Evolutionary conservation across 1,284 basidiomycete species (phyloP), one percentile per base, ranked within the genome.

Genomic region (Takashimella koratensis): DNA sequence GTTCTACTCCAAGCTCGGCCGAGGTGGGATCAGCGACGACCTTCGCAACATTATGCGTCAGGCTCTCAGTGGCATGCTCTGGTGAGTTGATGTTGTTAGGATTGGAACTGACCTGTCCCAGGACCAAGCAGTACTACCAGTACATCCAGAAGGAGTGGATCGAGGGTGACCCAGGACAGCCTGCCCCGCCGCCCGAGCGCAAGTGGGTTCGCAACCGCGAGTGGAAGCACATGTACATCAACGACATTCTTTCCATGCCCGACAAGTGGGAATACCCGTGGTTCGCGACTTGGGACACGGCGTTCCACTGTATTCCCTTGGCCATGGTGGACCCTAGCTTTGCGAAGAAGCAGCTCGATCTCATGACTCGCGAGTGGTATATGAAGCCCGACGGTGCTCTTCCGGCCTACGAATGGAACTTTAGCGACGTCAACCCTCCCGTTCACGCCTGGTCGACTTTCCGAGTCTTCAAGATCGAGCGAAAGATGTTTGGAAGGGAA

Each of bases 201-300:
- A 93, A 94, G 76, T 80, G 80, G 64, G 80, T 95, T 54, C 81
- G 93, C 58, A 98, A 98, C 76, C 81, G 80, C 86, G 88, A 92
- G 65, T 97, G 93, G 93, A 86, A 84, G 58, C 95, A 98, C 76
- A 81, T 98, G 78, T 86, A 98, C 74, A 87, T 94, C 59, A 90
- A 90, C 56, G 95, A 98, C 73, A 86, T 98, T 60, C 81, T 98
- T 44, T 96, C 93, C 8, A 98, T 98, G 95, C 95, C 95, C 8
- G 95, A 98, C 79, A 98, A 98, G 86, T 98, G 95, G 95, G 95
- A 98, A 76, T 96, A 95, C 68, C 92, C 92, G 1, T 95, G 94
- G 82, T 95, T 92, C 65, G 90, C 91, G 81, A 62, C 90, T 58
- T 82, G 93, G 93, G 93, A 97, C 75, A 94, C 90, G 2, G 95